phyloP scores from a whole-genome alignment of 2,329 filamentous ascomycete species.

The Grosmannia huntii region DNA sequence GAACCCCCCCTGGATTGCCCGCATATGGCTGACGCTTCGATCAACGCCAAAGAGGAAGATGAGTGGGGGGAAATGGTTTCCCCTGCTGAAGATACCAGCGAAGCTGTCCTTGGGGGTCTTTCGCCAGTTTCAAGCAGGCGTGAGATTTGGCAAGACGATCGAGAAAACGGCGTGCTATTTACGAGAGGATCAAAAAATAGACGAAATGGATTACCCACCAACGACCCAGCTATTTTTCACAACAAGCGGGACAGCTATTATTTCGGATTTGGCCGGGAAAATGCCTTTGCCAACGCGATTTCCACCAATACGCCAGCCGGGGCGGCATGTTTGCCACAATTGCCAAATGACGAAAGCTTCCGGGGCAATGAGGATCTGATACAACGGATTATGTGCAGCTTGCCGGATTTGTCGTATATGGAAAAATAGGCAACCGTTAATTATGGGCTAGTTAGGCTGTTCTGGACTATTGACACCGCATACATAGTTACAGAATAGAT shows the following conservation, averaged over 20 bases:
- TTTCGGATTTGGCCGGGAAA: not conserved
- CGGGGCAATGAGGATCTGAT: slow-evolving; percentile 8
- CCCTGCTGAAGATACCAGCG: slow-evolving; percentile 11
- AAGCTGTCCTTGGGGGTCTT: no score
- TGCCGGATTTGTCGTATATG: slow-evolving; percentile 25
- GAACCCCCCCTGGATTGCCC: not conserved
- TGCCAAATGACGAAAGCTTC: not conserved
- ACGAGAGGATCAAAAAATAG: not conserved
- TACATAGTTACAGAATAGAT: no score
- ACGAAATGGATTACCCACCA: not conserved
- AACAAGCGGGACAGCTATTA: not conserved
- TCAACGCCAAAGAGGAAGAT: slow-evolving; percentile 32
- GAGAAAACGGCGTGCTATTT: not conserved
- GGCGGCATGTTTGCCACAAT: not conserved
- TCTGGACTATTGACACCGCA: no score
- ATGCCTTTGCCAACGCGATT: not conserved
- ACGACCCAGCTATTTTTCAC: not conserved
- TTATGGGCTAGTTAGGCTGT: not conserved
- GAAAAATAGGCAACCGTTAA: slow-evolving; percentile 11
- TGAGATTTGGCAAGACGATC: not conserved
- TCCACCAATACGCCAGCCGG: not conserved
- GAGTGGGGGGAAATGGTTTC: slow-evolving; percentile 52
- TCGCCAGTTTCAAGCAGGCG: no score
- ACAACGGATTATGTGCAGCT: slow-evolving; percentile 13
- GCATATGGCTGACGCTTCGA: not conserved